These are phyloP conservation scores for Yamadazyma taylorii DNA, from an alignment of 1,139 yeast genomes.

Conservation along the genomic window DNA sequence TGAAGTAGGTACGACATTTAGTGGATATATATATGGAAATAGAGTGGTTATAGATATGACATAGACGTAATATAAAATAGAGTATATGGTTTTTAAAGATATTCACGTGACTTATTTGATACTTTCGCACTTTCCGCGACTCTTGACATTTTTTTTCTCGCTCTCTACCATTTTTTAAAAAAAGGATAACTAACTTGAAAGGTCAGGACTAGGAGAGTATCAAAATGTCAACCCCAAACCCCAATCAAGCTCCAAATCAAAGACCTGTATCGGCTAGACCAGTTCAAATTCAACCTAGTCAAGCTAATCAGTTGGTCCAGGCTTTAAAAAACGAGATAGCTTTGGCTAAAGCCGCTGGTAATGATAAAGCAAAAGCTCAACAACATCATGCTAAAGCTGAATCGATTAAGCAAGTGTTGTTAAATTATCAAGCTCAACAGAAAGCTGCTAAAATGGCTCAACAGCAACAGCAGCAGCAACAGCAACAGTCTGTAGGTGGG, in stretches of 20 bases:
- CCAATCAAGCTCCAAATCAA: conserved; percentile 5
- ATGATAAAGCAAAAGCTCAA: conserved; percentile 66
- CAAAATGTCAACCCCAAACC: conserved; percentile 12
- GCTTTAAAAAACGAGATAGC: conserved; percentile 62
- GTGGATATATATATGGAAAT: too few relatives aligned
- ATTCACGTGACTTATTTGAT: background rate
- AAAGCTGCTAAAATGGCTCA: conserved; percentile 22
- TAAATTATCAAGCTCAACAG: conserved; percentile 44
- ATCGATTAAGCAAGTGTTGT: conserved; percentile 52
- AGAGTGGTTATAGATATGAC: too few relatives aligned
- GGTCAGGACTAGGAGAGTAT: background rate
- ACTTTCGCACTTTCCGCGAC: background rate
- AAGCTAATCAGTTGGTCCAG: conserved; percentile 61
- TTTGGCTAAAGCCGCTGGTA: conserved; percentile 54
- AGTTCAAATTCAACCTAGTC: conserved; percentile 49
- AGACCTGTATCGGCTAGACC: conserved; percentile 17
- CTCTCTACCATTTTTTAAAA: background rate
- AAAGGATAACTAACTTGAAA: background rate
- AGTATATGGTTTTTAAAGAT: background rate
- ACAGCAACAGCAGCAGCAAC: conserved; percentile 12
- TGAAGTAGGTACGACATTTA: background rate
- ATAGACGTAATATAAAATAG: too few relatives aligned
- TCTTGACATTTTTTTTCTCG: too few relatives aligned
- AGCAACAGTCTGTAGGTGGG: conserved; percentile 2
- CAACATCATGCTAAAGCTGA: conserved; percentile 69